These are phyloP conservation scores for Lotus japonicus DNA, from an alignment of 306 rosid genomes.

Conservation along the genomic window DNA sequence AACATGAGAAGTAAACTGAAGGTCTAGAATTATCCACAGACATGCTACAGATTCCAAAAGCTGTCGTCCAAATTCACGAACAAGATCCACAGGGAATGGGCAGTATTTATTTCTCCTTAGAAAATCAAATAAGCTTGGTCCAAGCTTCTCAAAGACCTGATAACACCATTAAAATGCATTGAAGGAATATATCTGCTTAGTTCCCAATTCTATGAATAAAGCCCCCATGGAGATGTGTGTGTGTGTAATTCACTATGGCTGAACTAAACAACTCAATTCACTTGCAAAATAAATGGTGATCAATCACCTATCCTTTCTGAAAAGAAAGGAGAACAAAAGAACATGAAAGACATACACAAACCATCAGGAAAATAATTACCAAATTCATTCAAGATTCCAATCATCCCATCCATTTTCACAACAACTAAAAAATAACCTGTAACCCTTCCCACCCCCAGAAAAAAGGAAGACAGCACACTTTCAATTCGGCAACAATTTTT, in stretches of 20 bases:
- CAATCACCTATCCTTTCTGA: neutral
- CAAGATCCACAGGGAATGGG: slow-evolving; percentile 99
- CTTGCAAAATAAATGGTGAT: slow-evolving; percentile 3
- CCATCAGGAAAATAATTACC: neutral
- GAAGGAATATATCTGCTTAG: slow-evolving; percentile 70
- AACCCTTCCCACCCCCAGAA: neutral
- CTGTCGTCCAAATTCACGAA: slow-evolving; percentile 99
- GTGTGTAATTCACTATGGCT: slow-evolving; percentile 15
- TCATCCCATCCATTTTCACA: slow-evolving; percentile 12
- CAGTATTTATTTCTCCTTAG: slow-evolving; percentile 97
- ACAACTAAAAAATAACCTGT: neutral
- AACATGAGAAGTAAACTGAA: slow-evolving; percentile 41
- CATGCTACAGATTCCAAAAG: slow-evolving; percentile 99
- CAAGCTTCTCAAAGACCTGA: slow-evolving; percentile 99
- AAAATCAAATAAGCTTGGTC: slow-evolving; percentile 99
- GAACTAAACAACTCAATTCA: slow-evolving; percentile 18
- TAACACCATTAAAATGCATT: slow-evolving; percentile 78
- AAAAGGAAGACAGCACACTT: neutral
- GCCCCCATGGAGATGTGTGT: slow-evolving; percentile 25
- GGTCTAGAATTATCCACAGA: slow-evolving; percentile 78
- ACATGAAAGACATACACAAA: slow-evolving; percentile 1
- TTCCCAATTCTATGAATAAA: slow-evolving; percentile 50
- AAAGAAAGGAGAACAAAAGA: neutral
- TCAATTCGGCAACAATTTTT: neutral
- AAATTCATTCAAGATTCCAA: neutral